Conservation (phyloP, 2,329 filamentous ascomycete genomes). For the Sporothrix variecibatus region DNA sequence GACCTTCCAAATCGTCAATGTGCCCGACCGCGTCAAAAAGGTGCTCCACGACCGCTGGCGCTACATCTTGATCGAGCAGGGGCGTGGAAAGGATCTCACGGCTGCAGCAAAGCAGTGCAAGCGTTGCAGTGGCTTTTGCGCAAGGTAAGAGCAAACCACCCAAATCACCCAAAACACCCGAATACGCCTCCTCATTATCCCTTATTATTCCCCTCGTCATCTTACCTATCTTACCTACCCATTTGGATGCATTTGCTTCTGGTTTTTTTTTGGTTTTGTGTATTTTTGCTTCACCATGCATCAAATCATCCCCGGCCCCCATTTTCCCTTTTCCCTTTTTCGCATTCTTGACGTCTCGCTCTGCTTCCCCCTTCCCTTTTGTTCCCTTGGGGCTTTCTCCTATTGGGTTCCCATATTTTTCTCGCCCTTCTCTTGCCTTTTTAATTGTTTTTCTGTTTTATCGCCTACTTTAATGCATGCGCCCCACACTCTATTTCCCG, state of each 20-base stretch:
- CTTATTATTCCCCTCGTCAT: background rate
- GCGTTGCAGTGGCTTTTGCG: slow-evolving; percentile 86
- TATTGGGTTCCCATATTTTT: slow-evolving; percentile 7
- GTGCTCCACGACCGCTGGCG: slow-evolving; percentile 96
- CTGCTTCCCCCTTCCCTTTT: background rate
- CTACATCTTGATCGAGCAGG: slow-evolving; percentile 91
- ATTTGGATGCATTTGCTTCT: background rate
- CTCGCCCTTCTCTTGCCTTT: slow-evolving; percentile 13
- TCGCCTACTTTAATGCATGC: slow-evolving; percentile 27
- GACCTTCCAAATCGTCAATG: slow-evolving; percentile 89
- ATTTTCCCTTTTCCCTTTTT: background rate
- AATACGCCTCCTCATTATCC: background rate
- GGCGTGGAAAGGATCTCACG: slow-evolving; percentile 90
- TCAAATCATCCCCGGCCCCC: background rate
- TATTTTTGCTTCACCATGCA: background rate
- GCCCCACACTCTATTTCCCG: slow-evolving; percentile 27
- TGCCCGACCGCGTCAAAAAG: slow-evolving; percentile 91
- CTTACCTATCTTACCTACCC: background rate
- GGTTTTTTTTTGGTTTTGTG: background rate
- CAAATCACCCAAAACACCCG: background rate
- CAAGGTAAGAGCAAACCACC: slow-evolving; percentile 64
- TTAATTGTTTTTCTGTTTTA: slow-evolving; percentile 28
- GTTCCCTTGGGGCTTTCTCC: background rate
- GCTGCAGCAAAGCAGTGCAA: slow-evolving; percentile 96
- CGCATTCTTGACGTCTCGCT: slow-evolving; percentile 5